A percentile compares a stretch with the other conserved stretches of the same genome.
These are phyloP conservation scores for Psilocybe mexicana DNA, from an alignment of 1,284 basidiomycete genomes.

Conservation along the genomic window DNA sequence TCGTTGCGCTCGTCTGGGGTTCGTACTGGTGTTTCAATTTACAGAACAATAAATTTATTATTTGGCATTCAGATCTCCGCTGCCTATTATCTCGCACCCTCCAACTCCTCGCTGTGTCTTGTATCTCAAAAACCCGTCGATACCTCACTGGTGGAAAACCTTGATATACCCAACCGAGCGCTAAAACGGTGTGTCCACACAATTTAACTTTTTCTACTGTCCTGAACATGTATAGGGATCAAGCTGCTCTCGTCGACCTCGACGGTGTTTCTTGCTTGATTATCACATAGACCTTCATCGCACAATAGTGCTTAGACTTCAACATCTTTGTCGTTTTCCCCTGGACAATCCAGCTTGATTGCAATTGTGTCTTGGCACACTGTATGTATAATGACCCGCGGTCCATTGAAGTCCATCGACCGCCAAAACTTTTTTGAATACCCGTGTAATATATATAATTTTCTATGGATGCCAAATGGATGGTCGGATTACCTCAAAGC, in stretches of 20 bases:
- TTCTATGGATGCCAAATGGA: too few species aligned
- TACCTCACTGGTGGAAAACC: conserved; percentile 31
- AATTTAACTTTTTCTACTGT: background rate
- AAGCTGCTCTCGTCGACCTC: conserved; percentile 17
- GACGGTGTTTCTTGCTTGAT: conserved; percentile 17
- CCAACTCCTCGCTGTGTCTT: conserved; percentile 57
- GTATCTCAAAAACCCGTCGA: conserved; percentile 37
- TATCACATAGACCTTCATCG: conserved; percentile 17
- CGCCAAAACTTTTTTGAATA: background rate
- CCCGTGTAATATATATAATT: too few species aligned
- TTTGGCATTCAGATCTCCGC: conserved; percentile 47
- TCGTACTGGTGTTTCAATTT: conserved; percentile 21
- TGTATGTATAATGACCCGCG: background rate
- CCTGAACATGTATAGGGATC: conserved; percentile 12
- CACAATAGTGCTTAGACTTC: background rate
- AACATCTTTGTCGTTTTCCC: background rate
- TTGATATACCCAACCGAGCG: conserved; percentile 32
- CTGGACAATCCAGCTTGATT: background rate
- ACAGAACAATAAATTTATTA: background rate
- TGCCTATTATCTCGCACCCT: conserved; percentile 62
- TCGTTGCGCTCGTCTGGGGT: conserved; percentile 64
- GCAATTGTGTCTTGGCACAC: background rate
- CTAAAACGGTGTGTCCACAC: conserved; percentile 43
- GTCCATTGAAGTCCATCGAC: background rate
- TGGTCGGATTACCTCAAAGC: background rate